Evolutionary conservation across 176 grass and related monocot species (phyloP), one percentile per base, ranked within the genome.

Genomic region (Avena insularis): DNA sequence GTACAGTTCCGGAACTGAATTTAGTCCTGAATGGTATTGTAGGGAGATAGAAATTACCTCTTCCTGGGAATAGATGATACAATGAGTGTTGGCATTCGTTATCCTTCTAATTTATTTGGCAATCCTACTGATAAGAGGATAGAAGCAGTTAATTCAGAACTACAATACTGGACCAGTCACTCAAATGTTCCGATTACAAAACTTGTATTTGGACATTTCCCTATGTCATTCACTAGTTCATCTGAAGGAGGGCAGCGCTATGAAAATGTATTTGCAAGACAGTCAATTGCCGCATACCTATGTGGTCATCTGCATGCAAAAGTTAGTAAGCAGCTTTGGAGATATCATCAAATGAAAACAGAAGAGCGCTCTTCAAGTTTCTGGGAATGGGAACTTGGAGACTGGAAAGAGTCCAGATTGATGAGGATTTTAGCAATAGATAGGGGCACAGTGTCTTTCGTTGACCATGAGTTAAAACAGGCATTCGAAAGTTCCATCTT

Each of bases 351-450:
- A 46, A 81, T 93, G 33, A 86, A 38, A 88, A 38, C 74, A 70
- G 66, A 84, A 82, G 86, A 81, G 75, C 33, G 4, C 3, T 89
- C 83, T 46, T 77, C 74, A 76, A 87, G 69, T 87, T 98, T 95
- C 88, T 98, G 96, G 96, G 96, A 94, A 62, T 98, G 96, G 96
- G 96, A 95, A 91, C 79, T 98, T 71, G 95, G 95, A 78, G 93
- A 98, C 84, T 98, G 95, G 95, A 98, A 98, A 82, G 95, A 95
- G 6, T 90, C 75, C 46, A 93, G 92, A 93, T 87, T 98, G 76
- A 78, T 89, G 58, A 95, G 91, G 85, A 95, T 94, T 92, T 88
- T 95, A 77, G 91, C 93, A 71, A 89, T 98, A 75, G 91, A 98
- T 81, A 35, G 88, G 91, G 93, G 93, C 27, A 79, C 69, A 46